Evolutionary conservation across 2,329 filamentous ascomycete genomes (phyloP).

Genomic region (Colletotrichum scovillei): DNA sequence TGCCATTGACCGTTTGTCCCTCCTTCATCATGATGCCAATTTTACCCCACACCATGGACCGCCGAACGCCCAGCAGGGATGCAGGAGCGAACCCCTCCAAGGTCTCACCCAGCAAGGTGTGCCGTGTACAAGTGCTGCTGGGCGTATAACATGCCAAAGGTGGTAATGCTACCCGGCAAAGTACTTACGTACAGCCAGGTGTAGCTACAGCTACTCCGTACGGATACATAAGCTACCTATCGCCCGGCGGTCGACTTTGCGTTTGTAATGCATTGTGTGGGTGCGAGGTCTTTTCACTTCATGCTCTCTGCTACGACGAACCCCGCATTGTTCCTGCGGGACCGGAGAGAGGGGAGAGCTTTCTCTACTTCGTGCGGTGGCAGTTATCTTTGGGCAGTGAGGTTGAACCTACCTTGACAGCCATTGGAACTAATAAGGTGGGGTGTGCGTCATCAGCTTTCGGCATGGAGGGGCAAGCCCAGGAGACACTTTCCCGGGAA

Average conservation of each 20-base stretch:
- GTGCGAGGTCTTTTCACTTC: slow-evolving; percentile 29
- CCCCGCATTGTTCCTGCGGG: slow-evolving; percentile 35
- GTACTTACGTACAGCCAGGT: background rate
- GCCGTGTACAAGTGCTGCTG: background rate
- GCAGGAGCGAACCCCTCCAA: slow-evolving; percentile 1
- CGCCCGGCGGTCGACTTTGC: background rate
- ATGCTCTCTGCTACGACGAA: slow-evolving; percentile 19
- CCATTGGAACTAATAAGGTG: background rate
- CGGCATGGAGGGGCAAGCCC: background rate
- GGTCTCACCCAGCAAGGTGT: slow-evolving; percentile 2
- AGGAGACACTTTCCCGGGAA: background rate
- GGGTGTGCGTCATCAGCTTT: slow-evolving; percentile 30
- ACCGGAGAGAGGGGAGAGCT: slow-evolving; percentile 9
- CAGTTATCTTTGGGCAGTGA: background rate
- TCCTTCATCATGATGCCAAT: slow-evolving; percentile 28
- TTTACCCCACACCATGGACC: slow-evolving; percentile 29
- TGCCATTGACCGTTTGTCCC: slow-evolving; percentile 32
- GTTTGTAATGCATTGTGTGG: slow-evolving; percentile 4
- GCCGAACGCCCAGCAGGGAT: background rate
- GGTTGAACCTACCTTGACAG: too few relatives aligned
- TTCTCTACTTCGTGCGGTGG: background rate
- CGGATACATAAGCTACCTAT: background rate
- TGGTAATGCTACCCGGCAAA: slow-evolving; percentile 21
- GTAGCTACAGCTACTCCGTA: background rate
- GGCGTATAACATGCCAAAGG: slow-evolving; percentile 21